These are phyloP conservation scores for Spathaspora sp. DNA, from an alignment of 1,139 yeast genomes.

Conservation along the genomic window DNA sequence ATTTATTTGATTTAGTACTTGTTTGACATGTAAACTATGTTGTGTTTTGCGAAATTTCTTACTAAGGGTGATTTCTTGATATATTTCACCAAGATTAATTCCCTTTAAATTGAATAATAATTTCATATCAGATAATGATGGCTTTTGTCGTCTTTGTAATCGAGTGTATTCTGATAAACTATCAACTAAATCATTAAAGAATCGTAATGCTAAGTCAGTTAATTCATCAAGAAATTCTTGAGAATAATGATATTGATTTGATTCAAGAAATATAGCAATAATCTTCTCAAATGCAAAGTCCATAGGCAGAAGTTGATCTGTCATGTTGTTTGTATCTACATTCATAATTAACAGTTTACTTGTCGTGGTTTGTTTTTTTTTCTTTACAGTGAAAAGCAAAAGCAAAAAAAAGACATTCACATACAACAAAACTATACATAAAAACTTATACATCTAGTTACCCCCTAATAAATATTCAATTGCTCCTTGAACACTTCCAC, in stretches of 20 bases:
- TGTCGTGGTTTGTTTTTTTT: background rate
- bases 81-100: slow-evolving; percentile 46
- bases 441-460: slow-evolving; percentile 4
- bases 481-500: slow-evolving; percentile 98
- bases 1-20: background rate
- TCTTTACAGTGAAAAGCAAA: background rate
- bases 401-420: background rate
- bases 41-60: slow-evolving; percentile 1
- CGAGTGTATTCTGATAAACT: slow-evolving; percentile 56
- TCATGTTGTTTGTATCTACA: background rate
- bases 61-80: slow-evolving; percentile 31
- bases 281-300: slow-evolving; percentile 37
- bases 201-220: slow-evolving; percentile 47
- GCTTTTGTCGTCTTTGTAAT: slow-evolving; percentile 65
- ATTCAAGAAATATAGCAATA: slow-evolving; percentile 35
- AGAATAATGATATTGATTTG: slow-evolving; percentile 36
- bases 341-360: background rate
- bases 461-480: slow-evolving; percentile 68
- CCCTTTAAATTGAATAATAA: slow-evolving; percentile 48
- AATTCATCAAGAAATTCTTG: slow-evolving; percentile 48
- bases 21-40: background rate
- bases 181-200: slow-evolving; percentile 47
- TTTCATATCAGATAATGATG: slow-evolving; percentile 58
- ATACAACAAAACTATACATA: background rate
- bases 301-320: slow-evolving; percentile 21